Conservation (phyloP, 2,329 filamentous ascomycete species). For the Alternaria atra region DNA sequence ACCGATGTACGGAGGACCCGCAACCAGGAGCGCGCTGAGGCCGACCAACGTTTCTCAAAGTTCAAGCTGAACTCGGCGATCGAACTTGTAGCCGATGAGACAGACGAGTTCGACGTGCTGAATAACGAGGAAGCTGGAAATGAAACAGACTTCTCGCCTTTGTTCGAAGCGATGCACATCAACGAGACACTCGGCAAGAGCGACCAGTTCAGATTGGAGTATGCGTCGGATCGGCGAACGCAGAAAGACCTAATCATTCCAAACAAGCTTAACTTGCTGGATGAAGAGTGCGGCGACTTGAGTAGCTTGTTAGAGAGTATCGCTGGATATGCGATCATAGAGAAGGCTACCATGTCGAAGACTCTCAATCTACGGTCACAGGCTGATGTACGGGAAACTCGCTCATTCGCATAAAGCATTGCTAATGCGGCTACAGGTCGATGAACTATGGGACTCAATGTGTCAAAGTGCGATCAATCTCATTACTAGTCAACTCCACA, state of each 20-base stretch:
- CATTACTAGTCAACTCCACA: slow-evolving; percentile 79
- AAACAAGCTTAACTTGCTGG: slow-evolving; percentile 75
- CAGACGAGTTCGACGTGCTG: slow-evolving; percentile 92
- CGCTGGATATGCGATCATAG: slow-evolving; percentile 94
- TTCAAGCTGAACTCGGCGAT: slow-evolving; percentile 97
- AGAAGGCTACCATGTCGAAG: slow-evolving; percentile 90
- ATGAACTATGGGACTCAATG: slow-evolving; percentile 98
- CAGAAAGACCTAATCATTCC: slow-evolving; percentile 93
- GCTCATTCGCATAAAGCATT: background rate
- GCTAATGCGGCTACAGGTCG: slow-evolving; percentile 66
- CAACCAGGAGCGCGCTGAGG: slow-evolving; percentile 82
- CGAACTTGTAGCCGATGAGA: slow-evolving; percentile 93
- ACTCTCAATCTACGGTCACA: slow-evolving; percentile 80
- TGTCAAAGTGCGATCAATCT: slow-evolving; percentile 85
- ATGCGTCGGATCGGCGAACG: slow-evolving; percentile 86
- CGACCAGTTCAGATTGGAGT: slow-evolving; percentile 89
- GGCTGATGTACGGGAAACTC: slow-evolving; percentile 73
- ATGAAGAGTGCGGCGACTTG: slow-evolving; percentile 85
- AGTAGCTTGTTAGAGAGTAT: slow-evolving; percentile 93
- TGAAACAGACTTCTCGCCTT: slow-evolving; percentile 90
- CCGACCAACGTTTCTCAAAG: slow-evolving; percentile 75
- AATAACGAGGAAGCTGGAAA: slow-evolving; percentile 85
- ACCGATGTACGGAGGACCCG: slow-evolving; percentile 86
- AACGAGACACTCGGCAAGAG: slow-evolving; percentile 92
- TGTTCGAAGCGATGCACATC: slow-evolving; percentile 96